phyloP scores from a whole-genome alignment of 1,284 basidiomycete genomes.

The Ceratobasidium sp. region DNA sequence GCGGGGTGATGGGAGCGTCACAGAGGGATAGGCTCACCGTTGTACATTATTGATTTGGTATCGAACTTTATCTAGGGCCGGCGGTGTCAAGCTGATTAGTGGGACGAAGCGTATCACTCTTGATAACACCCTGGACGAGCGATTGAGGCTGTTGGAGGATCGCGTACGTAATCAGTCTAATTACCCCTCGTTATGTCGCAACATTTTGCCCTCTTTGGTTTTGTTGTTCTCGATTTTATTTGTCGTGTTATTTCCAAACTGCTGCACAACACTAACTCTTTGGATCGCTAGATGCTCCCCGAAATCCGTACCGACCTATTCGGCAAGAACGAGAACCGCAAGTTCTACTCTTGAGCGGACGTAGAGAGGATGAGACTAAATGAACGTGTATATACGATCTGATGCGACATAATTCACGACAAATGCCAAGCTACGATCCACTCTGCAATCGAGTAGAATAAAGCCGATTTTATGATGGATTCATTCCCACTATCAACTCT shows the following conservation, averaged over 20 bases:
- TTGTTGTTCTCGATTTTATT: neutral
- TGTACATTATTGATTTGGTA: neutral
- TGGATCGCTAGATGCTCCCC: slow-evolving; percentile 78
- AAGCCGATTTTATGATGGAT: neutral
- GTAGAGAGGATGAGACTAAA: neutral
- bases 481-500: neutral
- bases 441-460: neutral
- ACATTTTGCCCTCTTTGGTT: neutral
- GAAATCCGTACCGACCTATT: slow-evolving; percentile 89
- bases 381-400: slow-evolving; percentile 31
- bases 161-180: slow-evolving; percentile 65
- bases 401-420: slow-evolving; percentile 41
- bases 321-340: slow-evolving; percentile 86
- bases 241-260: neutral
- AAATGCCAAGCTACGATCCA: neutral
- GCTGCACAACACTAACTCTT: neutral
- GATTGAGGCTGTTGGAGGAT: slow-evolving; percentile 86
- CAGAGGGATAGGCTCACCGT: neutral
- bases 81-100: slow-evolving; percentile 82
- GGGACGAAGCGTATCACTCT: slow-evolving; percentile 82
- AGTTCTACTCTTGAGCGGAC: slow-evolving; percentile 69
- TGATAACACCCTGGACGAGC: slow-evolving; percentile 92
- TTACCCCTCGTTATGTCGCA: neutral
- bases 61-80: slow-evolving; percentile 65
- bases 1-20: neutral